Conservation (phyloP, 306 rosid genomes). For the Quercus bicolor region DNA sequence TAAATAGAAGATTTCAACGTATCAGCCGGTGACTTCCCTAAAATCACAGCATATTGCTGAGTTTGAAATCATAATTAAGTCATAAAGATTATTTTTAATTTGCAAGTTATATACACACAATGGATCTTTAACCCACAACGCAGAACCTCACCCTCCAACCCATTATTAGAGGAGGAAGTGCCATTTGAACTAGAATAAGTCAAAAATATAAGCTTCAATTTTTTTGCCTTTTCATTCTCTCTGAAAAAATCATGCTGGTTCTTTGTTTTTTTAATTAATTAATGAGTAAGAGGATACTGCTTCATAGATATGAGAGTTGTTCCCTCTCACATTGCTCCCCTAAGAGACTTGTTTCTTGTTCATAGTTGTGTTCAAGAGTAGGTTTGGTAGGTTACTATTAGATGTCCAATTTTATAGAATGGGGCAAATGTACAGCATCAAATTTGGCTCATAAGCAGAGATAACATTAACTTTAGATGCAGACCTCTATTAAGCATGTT, state of each 20-base stretch:
- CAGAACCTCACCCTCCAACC: too few species aligned
- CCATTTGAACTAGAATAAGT: too few species aligned
- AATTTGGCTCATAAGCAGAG: background rate
- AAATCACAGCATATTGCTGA: conserved; percentile 17
- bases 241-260: background rate
- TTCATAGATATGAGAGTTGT: background rate
- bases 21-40: background rate
- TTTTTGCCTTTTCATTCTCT: background rate
- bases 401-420: background rate
- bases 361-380: conserved; percentile 1
- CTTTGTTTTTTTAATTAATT: too few species aligned
- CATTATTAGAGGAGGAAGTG: too few species aligned
- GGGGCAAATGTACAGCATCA: background rate
- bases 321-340: background rate
- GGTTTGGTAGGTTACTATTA: background rate
- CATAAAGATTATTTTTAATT: background rate
- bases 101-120: too few species aligned
- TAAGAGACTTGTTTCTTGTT: background rate
- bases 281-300: background rate
- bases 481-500: conserved; percentile 92
- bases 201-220: background rate
- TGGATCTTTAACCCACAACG: too few species aligned
- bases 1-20: conserved; percentile 1
- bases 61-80: background rate
- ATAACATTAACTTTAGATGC: conserved; percentile 25